Percentiles rank a stretch among this genome's conserved stretches.
These are phyloP conservation scores for Neopestalotiopsis rosae DNA, from an alignment of 2,329 filamentous ascomycete species.

Conservation along the genomic window DNA sequence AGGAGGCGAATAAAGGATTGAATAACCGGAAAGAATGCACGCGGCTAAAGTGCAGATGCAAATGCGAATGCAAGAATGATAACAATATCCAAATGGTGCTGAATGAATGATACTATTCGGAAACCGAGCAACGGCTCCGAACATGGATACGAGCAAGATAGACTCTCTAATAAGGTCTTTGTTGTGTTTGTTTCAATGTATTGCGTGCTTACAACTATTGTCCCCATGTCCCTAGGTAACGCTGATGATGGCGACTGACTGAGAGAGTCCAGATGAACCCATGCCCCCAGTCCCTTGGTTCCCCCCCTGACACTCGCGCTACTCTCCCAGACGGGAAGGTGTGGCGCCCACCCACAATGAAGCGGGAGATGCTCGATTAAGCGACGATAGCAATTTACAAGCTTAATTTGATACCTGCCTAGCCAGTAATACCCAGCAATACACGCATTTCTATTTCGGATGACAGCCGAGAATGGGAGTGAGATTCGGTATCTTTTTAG, in stretches of 20 bases:
- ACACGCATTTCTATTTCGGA: neutral
- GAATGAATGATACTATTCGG: neutral
- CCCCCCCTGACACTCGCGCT: neutral
- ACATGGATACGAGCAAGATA: neutral
- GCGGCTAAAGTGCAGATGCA: neutral
- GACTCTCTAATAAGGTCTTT: neutral
- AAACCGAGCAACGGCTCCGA: neutral
- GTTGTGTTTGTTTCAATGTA: too few species aligned
- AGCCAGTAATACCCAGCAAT: neutral
- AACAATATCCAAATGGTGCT: neutral
- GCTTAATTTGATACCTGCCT: constrained; percentile 3
- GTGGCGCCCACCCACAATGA: neutral
- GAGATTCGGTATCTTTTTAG: too few species aligned
- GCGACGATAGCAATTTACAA: constrained; percentile 1
- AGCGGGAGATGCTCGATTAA: constrained; percentile 1
- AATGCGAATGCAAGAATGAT: neutral
- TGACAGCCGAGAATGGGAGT: neutral
- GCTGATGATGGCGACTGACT: too few species aligned
- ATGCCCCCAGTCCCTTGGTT: too few species aligned
- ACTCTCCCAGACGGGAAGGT: neutral
- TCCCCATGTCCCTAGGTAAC: too few species aligned
- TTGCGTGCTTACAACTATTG: too few species aligned
- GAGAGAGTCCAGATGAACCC: too few species aligned
- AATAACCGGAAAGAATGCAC: neutral
- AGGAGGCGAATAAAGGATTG: neutral